A percentile compares a stretch with the other conserved stretches of the same genome.
phyloP scores from a whole-genome alignment of 1,139 yeast species.

The Kazachstania sp. region DNA sequence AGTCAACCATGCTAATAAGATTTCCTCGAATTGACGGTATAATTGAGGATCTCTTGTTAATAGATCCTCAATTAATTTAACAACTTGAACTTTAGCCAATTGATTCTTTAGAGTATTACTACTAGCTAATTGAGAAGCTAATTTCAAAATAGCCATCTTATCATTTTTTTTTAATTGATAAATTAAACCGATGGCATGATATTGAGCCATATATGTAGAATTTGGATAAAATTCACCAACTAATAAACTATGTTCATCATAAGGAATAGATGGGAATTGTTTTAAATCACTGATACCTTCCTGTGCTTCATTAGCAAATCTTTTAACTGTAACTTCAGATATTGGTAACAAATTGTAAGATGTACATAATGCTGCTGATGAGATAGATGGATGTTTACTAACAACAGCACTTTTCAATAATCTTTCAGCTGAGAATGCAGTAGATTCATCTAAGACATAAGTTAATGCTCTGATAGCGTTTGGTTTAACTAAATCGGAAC shows the following conservation, averaged over 20 bases:
- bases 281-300: slow-evolving; percentile 71
- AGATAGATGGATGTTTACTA: slow-evolving; percentile 77
- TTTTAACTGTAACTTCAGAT: slow-evolving; percentile 82
- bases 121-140: slow-evolving; percentile 68
- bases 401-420: slow-evolving; percentile 88
- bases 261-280: slow-evolving; percentile 43
- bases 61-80: slow-evolving; percentile 70
- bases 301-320: slow-evolving; percentile 90
- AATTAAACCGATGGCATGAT: slow-evolving; percentile 88
- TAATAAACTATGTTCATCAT: slow-evolving; percentile 11
- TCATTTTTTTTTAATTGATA: slow-evolving; percentile 86
- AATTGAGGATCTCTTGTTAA: slow-evolving; percentile 34
- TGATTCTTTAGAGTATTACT: slow-evolving; percentile 61
- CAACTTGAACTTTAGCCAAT: slow-evolving; percentile 74
- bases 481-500: slow-evolving; percentile 80
- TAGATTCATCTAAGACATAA: slow-evolving; percentile 82
- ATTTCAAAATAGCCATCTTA: slow-evolving; percentile 85
- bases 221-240: slow-evolving; percentile 40
- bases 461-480: slow-evolving; percentile 90
- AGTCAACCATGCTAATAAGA: slow-evolving; percentile 61
- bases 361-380: slow-evolving; percentile 87
- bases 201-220: slow-evolving; percentile 79
- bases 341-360: slow-evolving; percentile 85
- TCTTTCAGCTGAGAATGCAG: slow-evolving; percentile 91
- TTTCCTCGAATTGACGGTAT: slow-evolving; percentile 44